phyloP scores from a whole-genome alignment of 2,329 filamentous ascomycete genomes.

The Aspergillus neotritici region DNA sequence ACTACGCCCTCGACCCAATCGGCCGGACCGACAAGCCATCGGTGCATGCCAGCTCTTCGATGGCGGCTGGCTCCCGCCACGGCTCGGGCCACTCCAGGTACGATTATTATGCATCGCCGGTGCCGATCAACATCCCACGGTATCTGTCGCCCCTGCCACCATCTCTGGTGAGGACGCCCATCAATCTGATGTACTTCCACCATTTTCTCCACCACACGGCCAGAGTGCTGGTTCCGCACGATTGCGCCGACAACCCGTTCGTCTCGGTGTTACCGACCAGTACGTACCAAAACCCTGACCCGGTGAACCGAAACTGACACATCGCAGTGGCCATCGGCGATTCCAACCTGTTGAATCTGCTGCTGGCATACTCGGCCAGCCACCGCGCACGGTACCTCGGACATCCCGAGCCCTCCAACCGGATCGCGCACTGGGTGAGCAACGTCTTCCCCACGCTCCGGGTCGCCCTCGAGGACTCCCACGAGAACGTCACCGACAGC shows the following conservation, averaged over 20 bases:
- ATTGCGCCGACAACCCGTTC: slow-evolving; percentile 57
- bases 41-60: neutral
- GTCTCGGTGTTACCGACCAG: slow-evolving; percentile 57
- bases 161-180: slow-evolving; percentile 62
- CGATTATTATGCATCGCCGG: slow-evolving; percentile 65
- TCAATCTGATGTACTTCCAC: slow-evolving; percentile 72
- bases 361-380: slow-evolving; percentile 78
- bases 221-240: slow-evolving; percentile 57
- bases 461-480: slow-evolving; percentile 57
- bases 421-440: slow-evolving; percentile 75
- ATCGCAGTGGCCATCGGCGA: slow-evolving; percentile 44
- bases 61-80: neutral
- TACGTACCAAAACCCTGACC: slow-evolving; percentile 33
- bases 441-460: slow-evolving; percentile 64
- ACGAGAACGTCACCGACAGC: slow-evolving; percentile 61
- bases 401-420: slow-evolving; percentile 67
- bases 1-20: slow-evolving; percentile 35
- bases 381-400: slow-evolving; percentile 70
- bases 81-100: slow-evolving; percentile 51
- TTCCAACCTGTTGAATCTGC: slow-evolving; percentile 63
- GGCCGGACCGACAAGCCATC: slow-evolving; percentile 8
- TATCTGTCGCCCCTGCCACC: slow-evolving; percentile 52
- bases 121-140: slow-evolving; percentile 58
- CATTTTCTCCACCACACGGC: slow-evolving; percentile 77
- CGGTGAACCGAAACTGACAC: slow-evolving; percentile 30